Conservation (phyloP, 768 basidiomycete genomes). For the Auricularia auricula-judae region DNA sequence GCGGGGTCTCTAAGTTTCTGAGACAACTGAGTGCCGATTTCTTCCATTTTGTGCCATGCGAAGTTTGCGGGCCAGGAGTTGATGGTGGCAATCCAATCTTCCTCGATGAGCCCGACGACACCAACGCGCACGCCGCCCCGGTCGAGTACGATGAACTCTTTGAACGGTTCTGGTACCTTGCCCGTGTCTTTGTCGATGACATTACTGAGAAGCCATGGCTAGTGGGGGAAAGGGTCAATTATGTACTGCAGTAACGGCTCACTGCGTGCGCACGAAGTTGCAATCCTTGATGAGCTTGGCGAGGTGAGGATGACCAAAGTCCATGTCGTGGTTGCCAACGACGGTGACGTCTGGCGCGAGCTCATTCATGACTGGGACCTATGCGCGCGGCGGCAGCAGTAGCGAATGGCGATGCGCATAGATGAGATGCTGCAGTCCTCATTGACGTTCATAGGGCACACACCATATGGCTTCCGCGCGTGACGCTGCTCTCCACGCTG, state of each 20-base stretch:
- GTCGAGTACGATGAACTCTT: slow-evolving; percentile 57
- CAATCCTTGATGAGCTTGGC: slow-evolving; percentile 53
- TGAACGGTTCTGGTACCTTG: slow-evolving; percentile 46
- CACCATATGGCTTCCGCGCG: slow-evolving; percentile 87
- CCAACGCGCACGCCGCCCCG: slow-evolving; percentile 57
- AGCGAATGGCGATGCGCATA: background rate
- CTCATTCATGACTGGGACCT: slow-evolving; percentile 81
- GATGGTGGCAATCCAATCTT: slow-evolving; percentile 88
- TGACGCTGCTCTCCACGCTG: slow-evolving; percentile 76
- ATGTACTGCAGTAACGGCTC: background rate
- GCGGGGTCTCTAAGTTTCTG: slow-evolving; percentile 56
- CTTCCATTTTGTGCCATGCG: slow-evolving; percentile 61
- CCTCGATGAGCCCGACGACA: slow-evolving; percentile 77
- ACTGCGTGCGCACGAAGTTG: slow-evolving; percentile 47
- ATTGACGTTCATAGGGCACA: slow-evolving; percentile 1
- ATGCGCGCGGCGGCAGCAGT: background rate
- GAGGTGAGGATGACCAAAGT: slow-evolving; percentile 38
- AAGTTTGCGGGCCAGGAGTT: slow-evolving; percentile 74
- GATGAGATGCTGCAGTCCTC: slow-evolving; percentile 3
- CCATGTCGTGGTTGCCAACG: slow-evolving; percentile 89
- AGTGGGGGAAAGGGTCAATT: slow-evolving; percentile 22
- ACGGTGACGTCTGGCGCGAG: slow-evolving; percentile 71
- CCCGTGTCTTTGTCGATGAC: slow-evolving; percentile 62
- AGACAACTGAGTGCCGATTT: slow-evolving; percentile 65
- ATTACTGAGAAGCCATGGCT: slow-evolving; percentile 56